Conservation (phyloP, 169 alveolate species). For the Eimeria falciformis region DNA sequence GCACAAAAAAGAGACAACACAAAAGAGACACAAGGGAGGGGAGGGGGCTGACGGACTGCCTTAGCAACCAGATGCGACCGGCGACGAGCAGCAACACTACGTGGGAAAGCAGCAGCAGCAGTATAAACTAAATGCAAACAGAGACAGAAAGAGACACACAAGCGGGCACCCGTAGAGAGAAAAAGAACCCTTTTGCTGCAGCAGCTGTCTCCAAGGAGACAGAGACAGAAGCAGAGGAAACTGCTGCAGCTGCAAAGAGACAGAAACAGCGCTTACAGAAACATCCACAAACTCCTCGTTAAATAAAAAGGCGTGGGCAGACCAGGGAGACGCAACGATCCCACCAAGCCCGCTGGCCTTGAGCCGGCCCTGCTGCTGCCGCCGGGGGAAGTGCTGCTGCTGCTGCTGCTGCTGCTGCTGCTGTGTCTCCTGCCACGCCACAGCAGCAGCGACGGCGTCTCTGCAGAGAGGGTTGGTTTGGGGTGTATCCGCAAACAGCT, state of each 20-base stretch:
- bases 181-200: background rate
- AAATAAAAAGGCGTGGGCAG: background rate
- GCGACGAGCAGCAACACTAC: background rate
- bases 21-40: background rate
- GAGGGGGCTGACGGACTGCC: background rate
- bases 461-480: background rate
- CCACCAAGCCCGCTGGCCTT: background rate
- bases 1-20: background rate
- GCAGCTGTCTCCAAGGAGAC: background rate
- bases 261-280: constrained; percentile 5
- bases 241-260: background rate
- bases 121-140: background rate
- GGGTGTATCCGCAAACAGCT: constrained; percentile 1
- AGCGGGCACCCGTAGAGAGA: background rate
- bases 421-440: constrained; percentile 5
- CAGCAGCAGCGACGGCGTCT: background rate
- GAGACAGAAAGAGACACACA: background rate
- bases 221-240: constrained; percentile 6
- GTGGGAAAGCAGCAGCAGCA: constrained; percentile 7
- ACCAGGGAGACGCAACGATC: background rate
- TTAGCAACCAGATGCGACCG: background rate
- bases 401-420: constrained; percentile 50
- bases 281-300: background rate
- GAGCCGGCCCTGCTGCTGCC: constrained; percentile 23
- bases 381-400: constrained; percentile 39